Percentiles rank a stretch among this genome's conserved stretches.
These are phyloP conservation scores for Debaryomyces nepalensis DNA, from an alignment of 1,139 yeast species.

Conservation along the genomic window DNA sequence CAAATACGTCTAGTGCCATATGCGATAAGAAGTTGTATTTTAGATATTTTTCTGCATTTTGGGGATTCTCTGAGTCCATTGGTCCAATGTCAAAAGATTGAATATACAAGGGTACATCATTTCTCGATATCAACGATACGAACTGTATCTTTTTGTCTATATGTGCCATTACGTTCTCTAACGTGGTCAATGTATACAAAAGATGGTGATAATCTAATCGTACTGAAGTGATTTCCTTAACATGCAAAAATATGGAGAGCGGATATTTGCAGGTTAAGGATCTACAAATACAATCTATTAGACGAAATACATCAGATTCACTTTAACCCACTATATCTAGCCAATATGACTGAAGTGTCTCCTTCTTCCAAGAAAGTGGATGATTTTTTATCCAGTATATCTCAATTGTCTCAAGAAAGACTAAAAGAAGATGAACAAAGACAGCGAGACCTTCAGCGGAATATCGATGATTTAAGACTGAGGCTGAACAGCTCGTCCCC, in stretches of 20 bases:
- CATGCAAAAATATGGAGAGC: background rate
- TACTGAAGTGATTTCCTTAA: background rate
- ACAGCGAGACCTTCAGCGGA: slow-evolving; percentile 36
- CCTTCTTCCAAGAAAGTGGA: slow-evolving; percentile 38
- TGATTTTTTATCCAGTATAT: slow-evolving; percentile 39
- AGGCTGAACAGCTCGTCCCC: slow-evolving; percentile 24
- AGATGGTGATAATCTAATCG: slow-evolving; percentile 3
- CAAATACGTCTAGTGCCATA: slow-evolving; percentile 67
- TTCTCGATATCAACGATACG: slow-evolving; percentile 58
- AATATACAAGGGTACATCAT: slow-evolving; percentile 63
- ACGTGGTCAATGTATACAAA: background rate
- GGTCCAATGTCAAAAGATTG: slow-evolving; percentile 48
- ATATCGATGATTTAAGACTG: slow-evolving; percentile 35
- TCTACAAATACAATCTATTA: too few species aligned
- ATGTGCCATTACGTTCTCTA: background rate
- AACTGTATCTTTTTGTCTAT: slow-evolving; percentile 37
- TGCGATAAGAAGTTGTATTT: slow-evolving; percentile 68
- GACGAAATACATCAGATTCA: too few species aligned
- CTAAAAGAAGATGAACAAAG: slow-evolving; percentile 38
- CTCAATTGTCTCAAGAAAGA: slow-evolving; percentile 38
- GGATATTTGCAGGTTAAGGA: background rate
- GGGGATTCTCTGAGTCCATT: slow-evolving; percentile 19
- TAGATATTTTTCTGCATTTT: slow-evolving; percentile 48
- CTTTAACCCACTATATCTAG: too few species aligned
- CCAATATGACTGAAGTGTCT: slow-evolving; percentile 26